These are phyloP conservation scores for Sporothrix humicola DNA, from an alignment of 2,329 filamentous ascomycete genomes.

Conservation along the genomic window DNA sequence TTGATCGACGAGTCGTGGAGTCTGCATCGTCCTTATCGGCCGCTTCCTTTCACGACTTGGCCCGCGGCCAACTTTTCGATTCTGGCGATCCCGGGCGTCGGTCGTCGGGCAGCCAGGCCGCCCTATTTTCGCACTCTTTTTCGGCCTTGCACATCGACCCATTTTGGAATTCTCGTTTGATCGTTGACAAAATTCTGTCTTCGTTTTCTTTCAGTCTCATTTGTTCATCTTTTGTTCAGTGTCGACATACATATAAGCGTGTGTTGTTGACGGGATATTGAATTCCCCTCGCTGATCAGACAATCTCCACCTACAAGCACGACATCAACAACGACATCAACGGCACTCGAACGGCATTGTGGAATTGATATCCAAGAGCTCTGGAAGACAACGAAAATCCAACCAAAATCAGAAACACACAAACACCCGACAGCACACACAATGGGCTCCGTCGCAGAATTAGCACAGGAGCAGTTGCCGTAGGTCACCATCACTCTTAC, in stretches of 20 bases:
- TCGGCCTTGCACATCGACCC: neutral
- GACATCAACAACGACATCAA: neutral
- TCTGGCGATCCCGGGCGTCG: neutral
- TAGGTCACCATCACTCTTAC: neutral
- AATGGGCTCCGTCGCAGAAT: conserved; percentile 2
- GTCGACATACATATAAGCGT: neutral
- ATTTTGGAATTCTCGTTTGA: neutral
- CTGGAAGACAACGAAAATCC: too few relatives aligned
- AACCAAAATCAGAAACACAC: neutral
- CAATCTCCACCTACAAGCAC: neutral
- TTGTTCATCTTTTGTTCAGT: neutral
- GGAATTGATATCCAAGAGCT: too few relatives aligned
- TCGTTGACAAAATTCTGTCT: too few relatives aligned
- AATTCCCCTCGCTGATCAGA: neutral
- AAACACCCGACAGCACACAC: neutral
- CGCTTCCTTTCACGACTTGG: neutral
- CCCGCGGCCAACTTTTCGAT: neutral
- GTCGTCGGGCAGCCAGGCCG: conserved; percentile 10
- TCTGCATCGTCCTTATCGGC: neutral
- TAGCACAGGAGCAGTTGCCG: conserved; percentile 12
- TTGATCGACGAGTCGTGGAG: neutral
- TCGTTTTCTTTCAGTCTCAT: neutral
- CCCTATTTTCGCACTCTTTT: neutral
- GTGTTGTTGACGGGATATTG: neutral
- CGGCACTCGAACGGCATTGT: too few relatives aligned